Conservation (phyloP, 2,329 filamentous ascomycete genomes). For the Alternaria hordeiaustralica region DNA sequence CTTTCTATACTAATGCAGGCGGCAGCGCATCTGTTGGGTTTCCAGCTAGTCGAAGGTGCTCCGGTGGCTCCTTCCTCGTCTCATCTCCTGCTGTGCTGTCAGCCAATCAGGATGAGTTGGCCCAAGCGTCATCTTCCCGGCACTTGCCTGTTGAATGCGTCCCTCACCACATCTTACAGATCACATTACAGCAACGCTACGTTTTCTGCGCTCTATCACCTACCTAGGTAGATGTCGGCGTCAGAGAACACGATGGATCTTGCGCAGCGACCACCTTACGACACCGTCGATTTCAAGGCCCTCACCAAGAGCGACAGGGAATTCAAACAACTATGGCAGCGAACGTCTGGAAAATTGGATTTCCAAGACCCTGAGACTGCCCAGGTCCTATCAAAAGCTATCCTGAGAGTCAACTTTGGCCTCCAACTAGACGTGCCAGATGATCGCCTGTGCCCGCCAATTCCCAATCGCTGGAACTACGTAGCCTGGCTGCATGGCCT, state of each 20-base stretch:
- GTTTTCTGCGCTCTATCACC: not conserved
- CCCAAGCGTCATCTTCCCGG: conserved; percentile 15
- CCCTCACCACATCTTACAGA: not conserved
- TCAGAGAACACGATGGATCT: conserved; percentile 24
- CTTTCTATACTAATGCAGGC: not conserved
- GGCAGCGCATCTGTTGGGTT: not conserved
- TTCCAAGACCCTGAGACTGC: conserved; percentile 81
- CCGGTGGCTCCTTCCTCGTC: not conserved
- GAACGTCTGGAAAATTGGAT: conserved; percentile 68
- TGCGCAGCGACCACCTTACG: conserved; percentile 53
- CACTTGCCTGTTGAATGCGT: not conserved
- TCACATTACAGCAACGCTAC: not conserved
- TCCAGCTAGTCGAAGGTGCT: not conserved
- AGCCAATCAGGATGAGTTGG: conserved; percentile 32
- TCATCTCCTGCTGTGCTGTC: not conserved
- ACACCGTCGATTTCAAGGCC: conserved; percentile 65
- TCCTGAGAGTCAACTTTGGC: conserved; percentile 78
- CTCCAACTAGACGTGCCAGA: conserved; percentile 73
- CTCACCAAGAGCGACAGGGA: conserved; percentile 65
- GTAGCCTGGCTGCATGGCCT: conserved; percentile 86
- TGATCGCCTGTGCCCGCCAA: conserved; percentile 85
- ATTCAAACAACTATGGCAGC: conserved; percentile 61
- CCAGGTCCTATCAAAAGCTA: conserved; percentile 76
- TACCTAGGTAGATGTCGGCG: no score
- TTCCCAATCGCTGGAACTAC: conserved; percentile 79